Evolutionary conservation across 2,329 filamentous ascomycete species (phyloP), one percentile per base, ranked within the genome.

Genomic region (Colletotrichum sp.): DNA sequence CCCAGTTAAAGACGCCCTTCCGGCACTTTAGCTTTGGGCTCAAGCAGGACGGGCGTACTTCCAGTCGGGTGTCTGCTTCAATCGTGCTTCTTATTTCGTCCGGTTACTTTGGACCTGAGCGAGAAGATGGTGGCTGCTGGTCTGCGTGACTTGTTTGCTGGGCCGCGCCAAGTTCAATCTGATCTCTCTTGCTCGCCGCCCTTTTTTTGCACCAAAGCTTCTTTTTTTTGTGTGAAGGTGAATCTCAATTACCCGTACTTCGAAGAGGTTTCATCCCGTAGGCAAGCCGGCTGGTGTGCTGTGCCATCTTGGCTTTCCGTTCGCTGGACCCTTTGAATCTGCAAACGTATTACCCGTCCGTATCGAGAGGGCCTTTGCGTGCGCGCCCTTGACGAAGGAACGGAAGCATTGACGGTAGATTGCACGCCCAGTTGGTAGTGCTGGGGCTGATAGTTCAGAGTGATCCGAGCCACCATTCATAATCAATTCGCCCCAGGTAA

Each of bases 201-300:
- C 24, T 59, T 21, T 26, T 26, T 34, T 36, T 55, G 52, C 58
- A 59, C 64, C 43, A 66, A 43, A 61, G 43, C 56, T 58, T 52
- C 52, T 38, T 8, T 21, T 21, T 34, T 64, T 48, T 28, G 10
- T 48, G 43, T 52, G 10, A 52, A 48, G 38, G 43, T 52, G 43
- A 52, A 21, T 52, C 43, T 52, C 43, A 52, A 59, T 68, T 59
- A 34, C 63, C 43, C 36, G 64, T 63, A 36, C 24, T 26, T 36
- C 61, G 24, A 70, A 18, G 68, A 71, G 62, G 69, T 75, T 75
- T 75, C 73, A 75, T 75, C 73, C 73, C 36, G 63, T 75, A 64
- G 62, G 48, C 63, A 65, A 43, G 18, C 69, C 48, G 63, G 65
- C 63, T 43, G 43, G 65, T 52, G 30, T 34, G 43, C 43, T 52